Base-by-base conservation (phyloP, 2,329 filamentous ascomycete genomes). In the Keithomyces neogunnii region DNA sequence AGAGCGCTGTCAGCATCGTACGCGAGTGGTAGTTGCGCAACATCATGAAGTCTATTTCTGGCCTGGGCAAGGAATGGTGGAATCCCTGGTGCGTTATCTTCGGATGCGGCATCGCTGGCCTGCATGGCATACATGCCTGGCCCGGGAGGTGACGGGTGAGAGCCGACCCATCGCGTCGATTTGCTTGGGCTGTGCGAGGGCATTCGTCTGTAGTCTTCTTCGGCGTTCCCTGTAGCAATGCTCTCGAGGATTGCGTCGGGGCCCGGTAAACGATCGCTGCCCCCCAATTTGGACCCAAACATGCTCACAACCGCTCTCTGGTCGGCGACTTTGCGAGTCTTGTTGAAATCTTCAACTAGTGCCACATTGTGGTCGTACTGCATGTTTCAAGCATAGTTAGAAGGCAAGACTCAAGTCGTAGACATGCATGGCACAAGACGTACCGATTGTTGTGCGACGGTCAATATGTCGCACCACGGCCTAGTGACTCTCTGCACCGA, bases 401-500 rank as follows among this genome's bases (percentile, higher is more conserved):
- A 19, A 19, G 39, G n/a, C 36, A 38, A 28, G 7, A 30, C 3
- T 39, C 26, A 32, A 5, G 26, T 8, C 11, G n/a, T 19, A 29
- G 13, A 44, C 40, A 9, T 45, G n/a, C 30, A 8, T 5, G 13
- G 19, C 10, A 19, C 26, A 10, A 29, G 26, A 57, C 60, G 40
- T 59, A 65, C 64, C 40, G 58, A 60, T 48, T 64, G 59, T 46
- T 63, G 57, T 6, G 60, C 61, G 29, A 61, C 59, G 38, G 55
- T 55, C 40, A 65, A 57, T 13, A 67, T 57, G 11, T 59, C 55
- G 33, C 59, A 60, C 61, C 68, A 67, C 2, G 66, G 63, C 39
- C 66, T 60, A 11, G 64, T 64, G 6, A 70, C 59, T 35, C 57
- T 60, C 51, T 71, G 57, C 5, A 69, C 63, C 11, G 60, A 62